A percentile compares a stretch with the other conserved stretches of the same genome.
These are phyloP conservation scores for Sporobolomyces pararoseus DNA, from an alignment of 768 basidiomycete genomes.

Conservation along the genomic window DNA sequence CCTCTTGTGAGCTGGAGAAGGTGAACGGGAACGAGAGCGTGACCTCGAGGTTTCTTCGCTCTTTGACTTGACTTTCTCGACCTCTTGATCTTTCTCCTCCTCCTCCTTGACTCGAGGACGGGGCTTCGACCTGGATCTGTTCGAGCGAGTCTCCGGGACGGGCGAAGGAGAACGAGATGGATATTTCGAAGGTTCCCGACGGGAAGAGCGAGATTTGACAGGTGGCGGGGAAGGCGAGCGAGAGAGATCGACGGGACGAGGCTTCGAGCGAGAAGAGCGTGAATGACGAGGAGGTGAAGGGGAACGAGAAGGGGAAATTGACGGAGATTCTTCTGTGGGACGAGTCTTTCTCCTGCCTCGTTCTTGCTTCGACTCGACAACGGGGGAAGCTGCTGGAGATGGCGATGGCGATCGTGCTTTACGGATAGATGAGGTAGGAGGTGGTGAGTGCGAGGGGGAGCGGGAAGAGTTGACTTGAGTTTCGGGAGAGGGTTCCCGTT, in stretches of 20 bases:
- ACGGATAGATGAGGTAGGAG: neutral
- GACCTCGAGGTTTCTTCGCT: neutral
- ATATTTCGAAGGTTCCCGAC: neutral
- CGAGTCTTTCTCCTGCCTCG: slow-evolving; percentile 11
- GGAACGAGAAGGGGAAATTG: too few species aligned
- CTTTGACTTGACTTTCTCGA: neutral
- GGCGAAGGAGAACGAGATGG: neutral
- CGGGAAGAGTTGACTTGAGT: neutral
- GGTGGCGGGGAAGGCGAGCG: too few species aligned
- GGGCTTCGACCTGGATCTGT: neutral
- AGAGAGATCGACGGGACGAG: too few species aligned
- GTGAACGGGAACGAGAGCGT: slow-evolving; percentile 2
- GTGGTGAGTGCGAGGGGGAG: neutral
- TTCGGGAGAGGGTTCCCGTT: slow-evolving; percentile 3
- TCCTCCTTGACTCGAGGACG: neutral
- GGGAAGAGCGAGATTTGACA: neutral
- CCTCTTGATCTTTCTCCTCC: neutral
- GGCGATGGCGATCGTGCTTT: slow-evolving; percentile 2
- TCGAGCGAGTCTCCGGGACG: neutral
- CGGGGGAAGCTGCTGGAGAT: neutral
- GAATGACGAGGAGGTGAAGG: too few species aligned
- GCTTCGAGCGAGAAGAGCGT: too few species aligned
- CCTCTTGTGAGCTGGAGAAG: neutral
- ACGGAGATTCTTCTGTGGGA: too few species aligned
- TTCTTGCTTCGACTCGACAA: neutral